Evolutionary conservation across 768 basidiomycete genomes (phyloP), one percentile per base, ranked within the genome.

Genomic region (Naematelia aurantialba): DNA sequence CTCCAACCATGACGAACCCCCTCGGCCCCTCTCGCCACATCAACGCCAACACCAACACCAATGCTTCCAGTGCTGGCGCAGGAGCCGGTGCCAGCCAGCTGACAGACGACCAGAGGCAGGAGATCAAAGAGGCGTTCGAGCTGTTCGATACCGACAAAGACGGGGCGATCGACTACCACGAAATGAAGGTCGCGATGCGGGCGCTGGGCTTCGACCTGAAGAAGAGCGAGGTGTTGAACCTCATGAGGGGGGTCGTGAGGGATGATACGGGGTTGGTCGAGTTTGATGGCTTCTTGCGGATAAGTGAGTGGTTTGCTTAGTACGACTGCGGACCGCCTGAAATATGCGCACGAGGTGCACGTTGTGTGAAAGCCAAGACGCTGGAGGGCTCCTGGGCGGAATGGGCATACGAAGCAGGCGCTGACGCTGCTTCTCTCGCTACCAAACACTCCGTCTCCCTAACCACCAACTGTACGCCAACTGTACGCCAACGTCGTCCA

Each of bases 71-170:
- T 39, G 34, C 34, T 8, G 17, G 17, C 34, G 25, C 46, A 44
- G 19, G 12, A 19, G 12, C 19, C 42, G 42, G 19, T 45, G 45
- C n/a, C 55, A 47, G 30, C 62, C 61, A 34, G 55, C 4, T 79
- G 3, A 70, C 76, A 14, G 72, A 76, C 12, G 79, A 80, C 59
- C 81, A 81, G 66, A 89, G 89, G 69, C 89, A 91, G 69, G 96
- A 99, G 78, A 93, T 98, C 56, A 92, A 92, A 77, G 96, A 99
- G 72, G 96, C 96, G 0, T 99, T 99, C 72, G 94, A 98, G 78
- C 86, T 99, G 55, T 99, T 99, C 75, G 96, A 99, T 79, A 89
- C 92, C 46, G 96, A 99, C 83, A 96, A 97, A 81, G 96, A 99
- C 73, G 90, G 90, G 30, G 85, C 83, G 52, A 82, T 98, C 57